Percentiles rank a stretch among this genome's conserved stretches.
Evolutionary conservation across 768 basidiomycete genomes (phyloP).

Genomic region (Mycena latifolia): DNA sequence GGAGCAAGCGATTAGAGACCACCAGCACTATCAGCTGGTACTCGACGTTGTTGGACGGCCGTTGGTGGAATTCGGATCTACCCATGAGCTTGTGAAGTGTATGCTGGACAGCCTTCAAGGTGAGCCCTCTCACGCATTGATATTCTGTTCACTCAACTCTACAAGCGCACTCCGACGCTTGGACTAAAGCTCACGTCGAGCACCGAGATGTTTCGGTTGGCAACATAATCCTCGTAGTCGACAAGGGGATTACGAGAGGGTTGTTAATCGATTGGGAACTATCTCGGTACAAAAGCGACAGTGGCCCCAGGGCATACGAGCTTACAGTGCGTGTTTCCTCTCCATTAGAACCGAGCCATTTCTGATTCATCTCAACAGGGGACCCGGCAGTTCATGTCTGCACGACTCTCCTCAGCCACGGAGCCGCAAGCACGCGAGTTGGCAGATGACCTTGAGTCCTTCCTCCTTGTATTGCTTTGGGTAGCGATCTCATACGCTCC

Average conservation of each 20-base stretch:
- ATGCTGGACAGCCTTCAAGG: slow-evolving; percentile 22
- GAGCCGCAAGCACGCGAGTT: slow-evolving; percentile 17
- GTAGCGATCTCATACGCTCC: slow-evolving; percentile 25
- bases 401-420: slow-evolving; percentile 9
- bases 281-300: slow-evolving; percentile 9
- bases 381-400: slow-evolving; percentile 36
- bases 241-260: slow-evolving; percentile 8
- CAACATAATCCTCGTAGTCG: slow-evolving; percentile 24
- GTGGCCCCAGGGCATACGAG: slow-evolving; percentile 4
- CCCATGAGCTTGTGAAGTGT: slow-evolving; percentile 17
- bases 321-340: slow-evolving; percentile 5
- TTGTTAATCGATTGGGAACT: slow-evolving; percentile 30
- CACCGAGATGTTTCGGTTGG: slow-evolving; percentile 29
- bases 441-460: slow-evolving; percentile 33
- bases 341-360: neutral
- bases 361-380: slow-evolving; percentile 28
- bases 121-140: slow-evolving; percentile 6
- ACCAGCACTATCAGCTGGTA: slow-evolving; percentile 26
- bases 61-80: slow-evolving; percentile 27
- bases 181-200: slow-evolving; percentile 22
- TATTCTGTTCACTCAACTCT: slow-evolving; percentile 1
- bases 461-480: slow-evolving; percentile 34
- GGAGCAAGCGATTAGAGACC: slow-evolving; percentile 11
- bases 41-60: slow-evolving; percentile 33
- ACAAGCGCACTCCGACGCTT: slow-evolving; percentile 28